phyloP scores from a whole-genome alignment of 1,284 basidiomycete genomes.

The Ustilago lituana region DNA sequence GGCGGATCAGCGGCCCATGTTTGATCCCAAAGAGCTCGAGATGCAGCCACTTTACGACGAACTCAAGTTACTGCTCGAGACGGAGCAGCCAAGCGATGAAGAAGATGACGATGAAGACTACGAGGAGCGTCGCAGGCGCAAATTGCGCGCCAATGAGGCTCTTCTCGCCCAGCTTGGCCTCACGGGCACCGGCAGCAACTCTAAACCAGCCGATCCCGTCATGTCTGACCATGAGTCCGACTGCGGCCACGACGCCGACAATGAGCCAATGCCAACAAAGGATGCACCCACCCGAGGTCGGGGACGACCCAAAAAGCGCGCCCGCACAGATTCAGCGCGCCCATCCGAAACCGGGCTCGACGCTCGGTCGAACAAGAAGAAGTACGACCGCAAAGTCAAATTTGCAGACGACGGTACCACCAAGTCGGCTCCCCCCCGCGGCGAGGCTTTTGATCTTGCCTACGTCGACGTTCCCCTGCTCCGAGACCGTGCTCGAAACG shows the following conservation, averaged over 20 bases:
- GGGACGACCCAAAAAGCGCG: constrained; percentile 21
- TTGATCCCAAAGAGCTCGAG: constrained; percentile 27
- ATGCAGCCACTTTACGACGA: constrained; percentile 31
- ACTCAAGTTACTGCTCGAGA: constrained; percentile 25
- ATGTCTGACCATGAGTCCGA: neutral
- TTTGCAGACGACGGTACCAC: constrained; percentile 48
- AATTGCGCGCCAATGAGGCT: constrained; percentile 33
- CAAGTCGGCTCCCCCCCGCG: constrained; percentile 19
- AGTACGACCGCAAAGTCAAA: constrained; percentile 33
- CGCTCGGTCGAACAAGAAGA: constrained; percentile 18
- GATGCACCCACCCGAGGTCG: constrained; percentile 10
- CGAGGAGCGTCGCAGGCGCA: constrained; percentile 38
- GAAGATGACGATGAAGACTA: constrained; percentile 42
- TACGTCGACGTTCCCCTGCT: constrained; percentile 30
- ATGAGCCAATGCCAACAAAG: constrained; percentile 1
- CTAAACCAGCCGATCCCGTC: neutral
- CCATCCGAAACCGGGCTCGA: constrained; percentile 1
- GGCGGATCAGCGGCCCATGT: constrained; percentile 24
- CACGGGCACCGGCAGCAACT: neutral
- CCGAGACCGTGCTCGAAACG: constrained; percentile 37
- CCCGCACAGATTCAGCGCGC: constrained; percentile 1
- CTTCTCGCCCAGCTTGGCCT: constrained; percentile 41
- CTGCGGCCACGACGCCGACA: neutral
- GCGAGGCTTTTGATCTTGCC: constrained; percentile 31
- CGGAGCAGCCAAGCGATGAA: constrained; percentile 18